These are phyloP conservation scores for Silybum marianum DNA, from an alignment of 129 eudicot species.

Conservation along the genomic window DNA sequence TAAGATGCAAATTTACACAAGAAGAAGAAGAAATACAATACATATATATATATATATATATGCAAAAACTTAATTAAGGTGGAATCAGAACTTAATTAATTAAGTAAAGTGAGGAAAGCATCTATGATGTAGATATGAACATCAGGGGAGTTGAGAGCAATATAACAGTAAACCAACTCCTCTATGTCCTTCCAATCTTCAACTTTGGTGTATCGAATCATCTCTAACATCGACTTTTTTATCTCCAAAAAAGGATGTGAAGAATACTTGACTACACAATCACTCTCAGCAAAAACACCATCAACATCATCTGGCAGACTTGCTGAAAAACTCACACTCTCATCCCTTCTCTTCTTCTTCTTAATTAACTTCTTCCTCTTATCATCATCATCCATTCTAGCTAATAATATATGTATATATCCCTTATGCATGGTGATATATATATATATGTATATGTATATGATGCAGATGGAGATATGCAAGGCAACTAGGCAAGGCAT, in stretches of 20 bases:
- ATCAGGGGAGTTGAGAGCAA: conserved; percentile 67
- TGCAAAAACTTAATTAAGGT: no score
- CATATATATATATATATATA: no score
- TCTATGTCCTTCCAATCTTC: conserved; percentile 69
- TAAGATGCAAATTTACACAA: not conserved
- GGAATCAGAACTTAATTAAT: no score
- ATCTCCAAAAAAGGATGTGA: conserved; percentile 50
- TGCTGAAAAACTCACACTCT: conserved; percentile 73
- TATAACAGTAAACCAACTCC: conserved; percentile 72
- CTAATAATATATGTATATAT: not conserved
- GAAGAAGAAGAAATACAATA: not conserved
- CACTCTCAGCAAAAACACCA: conserved; percentile 54
- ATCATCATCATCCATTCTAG: not conserved
- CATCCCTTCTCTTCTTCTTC: conserved; percentile 30
- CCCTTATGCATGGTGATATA: conserved; percentile 13
- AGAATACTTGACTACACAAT: conserved; percentile 68
- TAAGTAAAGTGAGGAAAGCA: conserved; percentile 63
- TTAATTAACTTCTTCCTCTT: conserved; percentile 30
- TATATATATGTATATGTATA: conserved; percentile 7
- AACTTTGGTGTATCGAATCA: conserved; percentile 48
- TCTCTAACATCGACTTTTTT: conserved; percentile 55
- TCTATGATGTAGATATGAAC: conserved; percentile 51
- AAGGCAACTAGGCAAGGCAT: conserved; percentile 32
- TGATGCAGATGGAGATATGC: conserved; percentile 1
- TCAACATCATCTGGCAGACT: conserved; percentile 63